These are phyloP conservation scores for Eucalyptus decipiens DNA, from an alignment of 345 rosid species.

Conservation along the genomic window DNA sequence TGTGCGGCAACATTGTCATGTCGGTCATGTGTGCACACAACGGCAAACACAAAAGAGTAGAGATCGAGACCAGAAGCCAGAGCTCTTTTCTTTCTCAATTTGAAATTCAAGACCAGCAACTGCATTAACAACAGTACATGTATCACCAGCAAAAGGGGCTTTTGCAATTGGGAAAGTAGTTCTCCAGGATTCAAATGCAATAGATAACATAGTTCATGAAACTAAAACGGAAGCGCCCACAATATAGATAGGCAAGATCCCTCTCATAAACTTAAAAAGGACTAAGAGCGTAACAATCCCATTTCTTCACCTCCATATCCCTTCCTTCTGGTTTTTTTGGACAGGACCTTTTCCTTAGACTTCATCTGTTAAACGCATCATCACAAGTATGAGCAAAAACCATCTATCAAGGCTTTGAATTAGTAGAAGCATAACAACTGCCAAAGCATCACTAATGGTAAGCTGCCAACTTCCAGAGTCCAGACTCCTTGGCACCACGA, in stretches of 20 bases:
- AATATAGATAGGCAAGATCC: not conserved
- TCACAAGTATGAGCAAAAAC: not conserved
- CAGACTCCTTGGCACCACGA: not conserved
- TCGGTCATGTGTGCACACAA: not conserved
- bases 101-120: not conserved
- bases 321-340: conserved; percentile 80
- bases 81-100: not conserved
- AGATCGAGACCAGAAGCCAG: not conserved
- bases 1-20: not conserved
- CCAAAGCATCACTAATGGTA: not conserved
- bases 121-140: not conserved
- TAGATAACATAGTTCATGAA: not conserved
- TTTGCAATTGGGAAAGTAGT: not conserved
- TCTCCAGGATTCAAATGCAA: not conserved
- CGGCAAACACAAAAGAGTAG: not conserved
- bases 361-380: conserved; percentile 35
- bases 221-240: not conserved
- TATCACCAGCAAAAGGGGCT: not conserved
- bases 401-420: not conserved
- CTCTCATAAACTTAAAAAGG: not conserved
- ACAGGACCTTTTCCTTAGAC: conserved; percentile 82
- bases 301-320: conserved; percentile 86
- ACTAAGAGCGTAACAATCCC: conserved; percentile 32
- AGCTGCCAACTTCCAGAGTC: not conserved
- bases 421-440: not conserved